These are phyloP conservation scores for Phylloboletellus chloephorus DNA, from an alignment of 1,284 basidiomycete genomes.

Conservation along the genomic window DNA sequence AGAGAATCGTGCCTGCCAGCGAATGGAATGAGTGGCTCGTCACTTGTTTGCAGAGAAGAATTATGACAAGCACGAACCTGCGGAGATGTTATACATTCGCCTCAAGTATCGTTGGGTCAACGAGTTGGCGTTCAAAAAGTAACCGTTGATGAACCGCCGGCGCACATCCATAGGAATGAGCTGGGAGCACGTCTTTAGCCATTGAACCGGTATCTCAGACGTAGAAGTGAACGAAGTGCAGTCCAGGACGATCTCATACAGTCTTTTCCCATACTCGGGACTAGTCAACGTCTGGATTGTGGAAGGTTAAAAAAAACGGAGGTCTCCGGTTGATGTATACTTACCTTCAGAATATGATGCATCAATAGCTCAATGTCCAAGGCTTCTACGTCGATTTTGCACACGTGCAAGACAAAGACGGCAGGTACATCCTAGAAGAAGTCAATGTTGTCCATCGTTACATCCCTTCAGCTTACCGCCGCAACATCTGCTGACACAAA, in stretches of 20 bases:
- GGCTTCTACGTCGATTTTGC: slow-evolving; percentile 74
- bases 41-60: neutral
- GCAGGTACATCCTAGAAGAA: slow-evolving; percentile 44
- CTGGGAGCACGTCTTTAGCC: slow-evolving; percentile 77
- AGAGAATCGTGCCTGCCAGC: slow-evolving; percentile 49
- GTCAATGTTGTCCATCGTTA: slow-evolving; percentile 7
- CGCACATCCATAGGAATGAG: slow-evolving; percentile 69
- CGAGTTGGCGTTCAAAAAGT: slow-evolving; percentile 77
- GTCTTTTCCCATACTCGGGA: slow-evolving; percentile 41
- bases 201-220: slow-evolving; percentile 77
- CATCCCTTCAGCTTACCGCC: slow-evolving; percentile 39
- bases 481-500: slow-evolving; percentile 59
- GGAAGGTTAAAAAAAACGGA: slow-evolving; percentile 1
- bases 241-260: slow-evolving; percentile 77
- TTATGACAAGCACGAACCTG: slow-evolving; percentile 43
- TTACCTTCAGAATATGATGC: slow-evolving; percentile 76
- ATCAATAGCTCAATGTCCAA: slow-evolving; percentile 84
- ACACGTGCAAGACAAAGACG: slow-evolving; percentile 58
- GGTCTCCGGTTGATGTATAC: slow-evolving; percentile 10
- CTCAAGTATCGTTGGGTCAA: slow-evolving; percentile 70
- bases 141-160: slow-evolving; percentile 50
- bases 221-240: slow-evolving; percentile 74
- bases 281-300: slow-evolving; percentile 37
- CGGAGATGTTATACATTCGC: slow-evolving; percentile 68
- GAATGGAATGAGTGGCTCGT: slow-evolving; percentile 9